phyloP scores from a whole-genome alignment of 495 filamentous ascomycete genomes.

The Cercophora newfieldiana region DNA sequence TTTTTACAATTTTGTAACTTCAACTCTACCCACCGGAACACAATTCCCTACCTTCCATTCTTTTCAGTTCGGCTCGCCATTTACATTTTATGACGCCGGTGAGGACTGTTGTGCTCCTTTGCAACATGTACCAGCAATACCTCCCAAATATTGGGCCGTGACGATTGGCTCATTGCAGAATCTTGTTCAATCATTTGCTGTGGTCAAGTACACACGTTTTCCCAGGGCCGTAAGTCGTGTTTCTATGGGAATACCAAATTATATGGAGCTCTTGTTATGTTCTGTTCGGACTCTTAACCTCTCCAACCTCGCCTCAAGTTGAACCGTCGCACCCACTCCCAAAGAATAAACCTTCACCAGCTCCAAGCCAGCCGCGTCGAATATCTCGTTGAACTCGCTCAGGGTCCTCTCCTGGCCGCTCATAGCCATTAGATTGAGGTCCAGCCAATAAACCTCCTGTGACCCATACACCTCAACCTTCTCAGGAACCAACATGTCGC shows the following conservation, averaged over 20 bases:
- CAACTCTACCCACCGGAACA: too few species aligned
- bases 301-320: conserved; percentile 26
- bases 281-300: background rate
- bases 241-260: background rate
- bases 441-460: conserved; percentile 28
- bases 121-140: too few species aligned
- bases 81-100: too few species aligned
- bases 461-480: conserved; percentile 20
- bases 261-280: background rate
- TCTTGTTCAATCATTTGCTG: too few species aligned
- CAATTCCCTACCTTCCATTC: too few species aligned
- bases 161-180: too few species aligned
- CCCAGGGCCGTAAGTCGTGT: background rate
- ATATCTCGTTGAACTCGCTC: conserved; percentile 30
- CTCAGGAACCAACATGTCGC: conserved; percentile 33
- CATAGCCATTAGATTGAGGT: conserved; percentile 34
- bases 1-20: background rate
- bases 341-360: conserved; percentile 34
- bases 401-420: conserved; percentile 35
- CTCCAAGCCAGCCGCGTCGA: conserved; percentile 30
- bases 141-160: too few species aligned
- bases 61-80: too few species aligned
- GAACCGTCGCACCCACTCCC: conserved; percentile 16
- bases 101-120: too few species aligned
- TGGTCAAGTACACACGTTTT: background rate